phyloP scores from a whole-genome alignment of 2,329 filamentous ascomycete species.

The Cadophora sp. region DNA sequence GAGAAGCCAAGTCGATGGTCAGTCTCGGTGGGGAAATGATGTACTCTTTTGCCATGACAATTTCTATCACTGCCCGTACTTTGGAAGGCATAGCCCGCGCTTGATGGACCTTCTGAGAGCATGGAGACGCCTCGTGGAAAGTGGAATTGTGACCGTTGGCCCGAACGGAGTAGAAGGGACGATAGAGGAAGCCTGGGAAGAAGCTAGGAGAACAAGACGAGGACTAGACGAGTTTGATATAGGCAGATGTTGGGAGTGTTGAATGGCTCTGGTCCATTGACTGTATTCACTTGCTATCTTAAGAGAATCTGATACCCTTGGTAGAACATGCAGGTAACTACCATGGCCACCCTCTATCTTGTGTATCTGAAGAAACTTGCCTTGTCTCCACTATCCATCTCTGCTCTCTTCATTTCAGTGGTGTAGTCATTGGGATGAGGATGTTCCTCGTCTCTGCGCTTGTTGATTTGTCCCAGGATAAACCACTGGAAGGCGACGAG shows the following conservation, averaged over 20 bases:
- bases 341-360: background rate
- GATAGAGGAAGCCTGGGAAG: background rate
- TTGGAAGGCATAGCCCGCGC: too few species aligned
- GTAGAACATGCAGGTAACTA: background rate
- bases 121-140: background rate
- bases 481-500: slow-evolving; percentile 16
- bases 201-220: background rate
- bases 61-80: too few species aligned
- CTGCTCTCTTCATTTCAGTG: slow-evolving; percentile 14
- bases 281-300: background rate
- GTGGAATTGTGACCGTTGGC: background rate
- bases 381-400: slow-evolving; percentile 22
- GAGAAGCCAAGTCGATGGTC: too few species aligned
- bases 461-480: slow-evolving; percentile 16
- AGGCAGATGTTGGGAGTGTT: background rate
- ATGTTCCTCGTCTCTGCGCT: slow-evolving; percentile 18
- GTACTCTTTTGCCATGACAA: too few species aligned
- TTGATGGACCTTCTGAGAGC: too few species aligned
- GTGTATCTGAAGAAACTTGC: slow-evolving; percentile 26
- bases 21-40: too few species aligned
- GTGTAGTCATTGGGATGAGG: slow-evolving; percentile 15
- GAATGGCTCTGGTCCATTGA: background rate
- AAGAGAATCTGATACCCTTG: background rate
- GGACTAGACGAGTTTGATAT: background rate
- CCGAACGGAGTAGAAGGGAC: background rate